A percentile compares a stretch with the other conserved stretches of the same genome.
These are phyloP conservation scores for Capsicum rhomboideum DNA, from an alignment of 257 asterid genomes.

Conservation along the genomic window DNA sequence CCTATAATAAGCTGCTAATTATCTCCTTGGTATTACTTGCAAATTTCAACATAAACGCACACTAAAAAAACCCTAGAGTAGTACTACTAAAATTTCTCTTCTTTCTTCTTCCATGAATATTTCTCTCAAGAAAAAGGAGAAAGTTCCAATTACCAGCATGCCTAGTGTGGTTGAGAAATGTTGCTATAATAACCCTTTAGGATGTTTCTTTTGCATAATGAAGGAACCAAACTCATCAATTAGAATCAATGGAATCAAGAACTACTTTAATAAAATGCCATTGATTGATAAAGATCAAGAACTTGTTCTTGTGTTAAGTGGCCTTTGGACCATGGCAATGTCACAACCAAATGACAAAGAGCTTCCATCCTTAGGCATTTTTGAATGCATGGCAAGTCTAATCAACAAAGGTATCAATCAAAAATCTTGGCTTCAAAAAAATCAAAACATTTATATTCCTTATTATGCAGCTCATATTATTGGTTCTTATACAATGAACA, in stretches of 20 bases:
- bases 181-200: constrained; percentile 11
- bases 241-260: constrained; percentile 24
- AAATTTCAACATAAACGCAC: neutral
- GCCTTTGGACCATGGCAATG: constrained; percentile 74
- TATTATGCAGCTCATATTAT: constrained; percentile 84
- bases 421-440: constrained; percentile 40
- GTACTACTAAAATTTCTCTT: neutral
- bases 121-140: constrained; percentile 5
- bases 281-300: constrained; percentile 46
- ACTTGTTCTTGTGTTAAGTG: constrained; percentile 56
- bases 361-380: constrained; percentile 56
- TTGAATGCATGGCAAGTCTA: constrained; percentile 54
- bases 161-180: constrained; percentile 10
- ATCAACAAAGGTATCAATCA: constrained; percentile 39
- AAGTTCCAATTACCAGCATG: constrained; percentile 15
- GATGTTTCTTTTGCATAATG: constrained; percentile 73
- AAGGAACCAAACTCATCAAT: constrained; percentile 36
- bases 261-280: constrained; percentile 30
- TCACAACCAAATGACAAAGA: constrained; percentile 44
- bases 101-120: neutral
- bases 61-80: neutral
- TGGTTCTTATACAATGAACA: constrained; percentile 70
- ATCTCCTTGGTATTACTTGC: neutral
- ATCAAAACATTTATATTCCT: constrained; percentile 63
- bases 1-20: constrained; percentile 2